Conservation (phyloP, 495 filamentous ascomycete genomes). For the Aspergillus sclerotioniger region DNA sequence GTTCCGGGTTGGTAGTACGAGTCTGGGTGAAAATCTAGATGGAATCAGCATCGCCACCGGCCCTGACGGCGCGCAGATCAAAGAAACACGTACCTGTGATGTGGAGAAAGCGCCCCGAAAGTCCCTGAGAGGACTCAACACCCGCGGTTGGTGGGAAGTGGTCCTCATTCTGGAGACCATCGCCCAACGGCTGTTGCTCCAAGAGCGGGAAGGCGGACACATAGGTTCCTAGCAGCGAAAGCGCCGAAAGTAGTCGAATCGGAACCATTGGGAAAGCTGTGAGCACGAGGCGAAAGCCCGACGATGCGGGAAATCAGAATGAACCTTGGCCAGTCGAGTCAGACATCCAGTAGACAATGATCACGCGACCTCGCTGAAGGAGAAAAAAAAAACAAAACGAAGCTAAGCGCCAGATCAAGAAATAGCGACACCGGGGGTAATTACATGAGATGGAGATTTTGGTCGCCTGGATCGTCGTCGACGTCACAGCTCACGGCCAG, state of each 20-base stretch:
- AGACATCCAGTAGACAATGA: not conserved
- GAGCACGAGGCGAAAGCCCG: slow-evolving; percentile 10
- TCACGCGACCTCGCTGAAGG: not conserved
- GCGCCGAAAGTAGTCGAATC: slow-evolving; percentile 6
- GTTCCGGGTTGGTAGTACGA: slow-evolving; percentile 75
- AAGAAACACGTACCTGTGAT: slow-evolving; percentile 72
- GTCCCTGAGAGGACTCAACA: slow-evolving; percentile 12
- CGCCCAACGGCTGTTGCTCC: slow-evolving; percentile 18
- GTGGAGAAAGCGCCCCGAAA: slow-evolving; percentile 79
- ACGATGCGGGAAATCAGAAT: slow-evolving; percentile 9
- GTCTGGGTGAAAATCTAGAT: slow-evolving; percentile 85
- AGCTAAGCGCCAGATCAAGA: not conserved
- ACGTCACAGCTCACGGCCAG: slow-evolving; percentile 1
- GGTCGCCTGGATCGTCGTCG: not conserved
- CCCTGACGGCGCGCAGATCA: not conserved
- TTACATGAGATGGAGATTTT: slow-evolving; percentile 1
- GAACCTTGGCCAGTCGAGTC: not conserved
- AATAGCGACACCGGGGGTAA: not conserved
- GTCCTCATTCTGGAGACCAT: not conserved
- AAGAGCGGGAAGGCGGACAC: slow-evolving; percentile 16
- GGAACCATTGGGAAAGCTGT: slow-evolving; percentile 21
- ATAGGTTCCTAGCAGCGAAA: slow-evolving; percentile 13
- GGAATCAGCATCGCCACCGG: not conserved
- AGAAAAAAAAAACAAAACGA: not conserved
- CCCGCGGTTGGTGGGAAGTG: not conserved